Percentiles rank a stretch among this genome's conserved stretches.
Evolutionary conservation across 768 basidiomycete genomes (phyloP).

Genomic region (Russula vinacea): DNA sequence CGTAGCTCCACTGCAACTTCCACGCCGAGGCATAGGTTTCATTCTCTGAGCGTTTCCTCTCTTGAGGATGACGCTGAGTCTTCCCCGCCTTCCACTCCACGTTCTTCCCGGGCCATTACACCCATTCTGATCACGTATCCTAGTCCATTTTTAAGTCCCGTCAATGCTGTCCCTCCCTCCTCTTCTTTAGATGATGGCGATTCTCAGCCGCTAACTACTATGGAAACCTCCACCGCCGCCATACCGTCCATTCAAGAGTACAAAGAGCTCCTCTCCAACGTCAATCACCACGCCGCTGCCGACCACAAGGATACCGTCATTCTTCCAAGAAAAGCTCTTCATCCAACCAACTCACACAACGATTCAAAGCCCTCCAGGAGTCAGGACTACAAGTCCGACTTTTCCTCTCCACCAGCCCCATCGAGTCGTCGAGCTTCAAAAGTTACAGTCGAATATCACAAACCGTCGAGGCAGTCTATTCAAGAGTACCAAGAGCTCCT

Average conservation of each 20-base stretch:
- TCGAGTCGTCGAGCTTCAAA: constrained; percentile 28
- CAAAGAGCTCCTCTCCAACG: too few species aligned
- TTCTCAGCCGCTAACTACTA: neutral
- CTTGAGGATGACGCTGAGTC: neutral
- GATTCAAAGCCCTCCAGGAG: too few species aligned
- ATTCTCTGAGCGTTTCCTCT: constrained; percentile 31
- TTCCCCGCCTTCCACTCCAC: constrained; percentile 49
- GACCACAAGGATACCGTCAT: too few species aligned
- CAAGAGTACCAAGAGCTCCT: constrained; percentile 73
- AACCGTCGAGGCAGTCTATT: constrained; percentile 69
- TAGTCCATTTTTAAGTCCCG: constrained; percentile 12
- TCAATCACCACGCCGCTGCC: too few species aligned
- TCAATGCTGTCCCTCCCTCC: constrained; percentile 40
- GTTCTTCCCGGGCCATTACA: constrained; percentile 63
- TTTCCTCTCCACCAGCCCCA: constrained; percentile 16
- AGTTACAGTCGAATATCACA: constrained; percentile 66
- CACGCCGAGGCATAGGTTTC: constrained; percentile 34
- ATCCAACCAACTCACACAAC: too few species aligned
- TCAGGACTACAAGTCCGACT: constrained; percentile 24
- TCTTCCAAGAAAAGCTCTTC: too few species aligned
- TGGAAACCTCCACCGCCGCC: neutral
- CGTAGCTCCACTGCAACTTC: constrained; percentile 32
- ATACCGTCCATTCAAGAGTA: neutral
- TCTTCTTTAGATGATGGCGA: constrained; percentile 40
- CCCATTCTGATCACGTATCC: constrained; percentile 63